Conservation (phyloP, 1,284 basidiomycete species). For the Cystobasidiaceae sp. region DNA sequence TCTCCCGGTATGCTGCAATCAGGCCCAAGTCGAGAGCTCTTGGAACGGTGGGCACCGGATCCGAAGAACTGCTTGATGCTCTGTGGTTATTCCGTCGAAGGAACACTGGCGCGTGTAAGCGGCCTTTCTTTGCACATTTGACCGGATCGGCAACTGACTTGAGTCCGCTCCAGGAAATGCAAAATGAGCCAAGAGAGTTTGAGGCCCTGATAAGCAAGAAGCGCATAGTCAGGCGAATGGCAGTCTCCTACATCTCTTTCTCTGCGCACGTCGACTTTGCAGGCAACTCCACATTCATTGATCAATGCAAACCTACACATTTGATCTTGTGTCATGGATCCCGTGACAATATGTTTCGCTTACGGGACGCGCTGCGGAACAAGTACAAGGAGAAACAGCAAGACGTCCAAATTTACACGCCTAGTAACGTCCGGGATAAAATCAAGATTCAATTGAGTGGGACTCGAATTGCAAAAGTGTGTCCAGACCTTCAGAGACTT, state of each 20-base stretch:
- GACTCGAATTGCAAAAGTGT: conserved; percentile 87
- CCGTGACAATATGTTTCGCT: conserved; percentile 85
- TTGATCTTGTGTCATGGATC: conserved; percentile 90
- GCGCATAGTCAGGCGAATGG: conserved; percentile 75
- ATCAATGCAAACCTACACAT: conserved; percentile 56
- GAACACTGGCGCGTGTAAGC: conserved; percentile 91
- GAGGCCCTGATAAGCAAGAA: conserved; percentile 68
- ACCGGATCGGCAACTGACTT: neutral
- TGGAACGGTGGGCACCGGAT: conserved; percentile 96
- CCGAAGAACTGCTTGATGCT: conserved; percentile 91
- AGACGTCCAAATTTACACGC: conserved; percentile 94
- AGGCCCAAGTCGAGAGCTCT: conserved; percentile 84
- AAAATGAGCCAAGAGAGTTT: conserved; percentile 89
- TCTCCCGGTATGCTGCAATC: conserved; percentile 92
- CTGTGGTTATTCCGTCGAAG: conserved; percentile 95
- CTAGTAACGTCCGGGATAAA: conserved; percentile 78
- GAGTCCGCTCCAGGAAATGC: conserved; percentile 64
- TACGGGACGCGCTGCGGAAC: conserved; percentile 81
- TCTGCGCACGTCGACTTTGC: conserved; percentile 96
- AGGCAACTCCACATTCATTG: conserved; percentile 96
- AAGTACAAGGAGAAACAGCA: conserved; percentile 85
- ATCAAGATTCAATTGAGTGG: conserved; percentile 84
- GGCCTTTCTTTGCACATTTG: neutral
- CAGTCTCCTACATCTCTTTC: conserved; percentile 94
- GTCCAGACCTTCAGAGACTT: conserved; percentile 35